These are phyloP conservation scores for Leishmania lainsoni DNA, from an alignment of 208 protist genomes.

Conservation along the genomic window DNA sequence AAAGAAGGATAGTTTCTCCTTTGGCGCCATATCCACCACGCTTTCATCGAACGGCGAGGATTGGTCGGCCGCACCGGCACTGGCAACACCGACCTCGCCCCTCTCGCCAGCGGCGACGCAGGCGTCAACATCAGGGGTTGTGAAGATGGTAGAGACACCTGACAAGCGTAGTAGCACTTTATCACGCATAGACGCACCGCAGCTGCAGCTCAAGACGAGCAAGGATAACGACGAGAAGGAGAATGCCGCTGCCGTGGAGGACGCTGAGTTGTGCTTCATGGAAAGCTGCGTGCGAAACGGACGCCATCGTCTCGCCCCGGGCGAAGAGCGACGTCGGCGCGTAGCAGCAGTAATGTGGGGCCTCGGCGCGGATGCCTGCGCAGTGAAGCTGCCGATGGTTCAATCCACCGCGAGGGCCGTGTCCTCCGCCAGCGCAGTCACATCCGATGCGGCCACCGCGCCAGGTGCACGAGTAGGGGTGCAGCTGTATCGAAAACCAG, in stretches of 20 bases:
- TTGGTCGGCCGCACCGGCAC: not conserved
- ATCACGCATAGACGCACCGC: not conserved
- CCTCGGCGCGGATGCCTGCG: conserved; percentile 48
- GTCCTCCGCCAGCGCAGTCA: not conserved
- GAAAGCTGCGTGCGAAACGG: conserved; percentile 21
- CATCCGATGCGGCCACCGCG: not conserved
- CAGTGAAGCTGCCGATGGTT: conserved; percentile 22
- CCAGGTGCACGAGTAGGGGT: not conserved
- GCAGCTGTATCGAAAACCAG: not conserved
- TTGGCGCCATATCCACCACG: not conserved
- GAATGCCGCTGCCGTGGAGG: not conserved
- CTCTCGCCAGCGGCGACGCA: not conserved
- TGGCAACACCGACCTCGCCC: not conserved
- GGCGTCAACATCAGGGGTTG: not conserved
- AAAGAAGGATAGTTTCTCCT: not conserved
- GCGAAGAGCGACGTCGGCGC: conserved; percentile 29
- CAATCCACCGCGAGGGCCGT: not conserved
- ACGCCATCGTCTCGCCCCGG: conserved; percentile 21
- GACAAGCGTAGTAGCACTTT: not conserved
- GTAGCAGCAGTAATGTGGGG: conserved; percentile 67
- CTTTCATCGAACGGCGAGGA: not conserved
- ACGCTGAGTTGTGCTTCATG: conserved; percentile 25
- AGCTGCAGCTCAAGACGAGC: not conserved
- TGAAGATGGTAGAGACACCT: not conserved
- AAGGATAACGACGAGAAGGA: not conserved